These are phyloP conservation scores for Apium graveolens DNA, from an alignment of 129 eudicot genomes.

Conservation along the genomic window DNA sequence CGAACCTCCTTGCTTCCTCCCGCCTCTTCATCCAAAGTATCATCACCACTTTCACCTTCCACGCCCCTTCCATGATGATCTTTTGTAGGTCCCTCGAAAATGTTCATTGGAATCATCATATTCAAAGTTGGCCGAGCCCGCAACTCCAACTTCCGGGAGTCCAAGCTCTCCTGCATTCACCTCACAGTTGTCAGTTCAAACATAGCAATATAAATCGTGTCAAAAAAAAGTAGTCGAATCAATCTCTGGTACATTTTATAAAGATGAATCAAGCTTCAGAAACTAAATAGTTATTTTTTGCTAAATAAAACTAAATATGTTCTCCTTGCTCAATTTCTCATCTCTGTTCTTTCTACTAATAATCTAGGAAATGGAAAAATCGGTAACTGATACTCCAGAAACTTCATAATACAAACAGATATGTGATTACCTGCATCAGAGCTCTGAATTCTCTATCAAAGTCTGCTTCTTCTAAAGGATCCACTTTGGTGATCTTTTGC, in stretches of 20 bases:
- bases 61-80: constrained; percentile 71
- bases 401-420: neutral
- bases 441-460: constrained; percentile 85
- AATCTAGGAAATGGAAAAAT: neutral
- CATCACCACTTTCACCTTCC: constrained; percentile 92
- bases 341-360: neutral
- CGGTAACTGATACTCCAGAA: neutral
- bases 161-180: constrained; percentile 83
- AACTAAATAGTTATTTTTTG: neutral
- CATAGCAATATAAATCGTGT: neutral
- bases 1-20: constrained; percentile 69
- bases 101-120: constrained; percentile 90
- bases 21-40: constrained; percentile 54
- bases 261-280: neutral
- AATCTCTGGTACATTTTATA: neutral
- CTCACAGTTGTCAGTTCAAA: neutral
- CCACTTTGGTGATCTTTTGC: constrained; percentile 62
- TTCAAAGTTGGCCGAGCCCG: constrained; percentile 84
- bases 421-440: constrained; percentile 55
- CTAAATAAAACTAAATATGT: too few species aligned
- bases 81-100: constrained; percentile 63
- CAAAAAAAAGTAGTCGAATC: neutral
- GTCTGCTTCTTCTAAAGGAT: constrained; percentile 90
- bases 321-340: neutral
- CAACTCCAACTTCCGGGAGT: constrained; percentile 79